Conservation (phyloP, 768 basidiomycete genomes). For the Tremella fuciformis region DNA sequence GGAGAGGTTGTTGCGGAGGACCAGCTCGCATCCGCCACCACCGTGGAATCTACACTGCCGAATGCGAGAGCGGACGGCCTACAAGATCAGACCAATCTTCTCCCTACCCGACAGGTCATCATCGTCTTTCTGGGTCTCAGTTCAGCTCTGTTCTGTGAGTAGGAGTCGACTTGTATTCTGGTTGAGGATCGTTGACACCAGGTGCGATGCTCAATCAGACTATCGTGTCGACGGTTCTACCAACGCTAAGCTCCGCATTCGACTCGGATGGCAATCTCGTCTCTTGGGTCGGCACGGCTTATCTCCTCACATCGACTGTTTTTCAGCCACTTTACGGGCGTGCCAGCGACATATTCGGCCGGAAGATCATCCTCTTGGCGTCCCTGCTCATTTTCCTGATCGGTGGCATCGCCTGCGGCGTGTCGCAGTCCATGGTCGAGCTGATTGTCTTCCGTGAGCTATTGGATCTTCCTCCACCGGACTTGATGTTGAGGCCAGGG, state of each 20-base stretch:
- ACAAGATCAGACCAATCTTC: slow-evolving; percentile 73
- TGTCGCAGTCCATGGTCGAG: slow-evolving; percentile 60
- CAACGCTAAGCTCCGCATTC: no score
- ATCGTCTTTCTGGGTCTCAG: slow-evolving; percentile 64
- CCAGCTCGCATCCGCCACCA: no score
- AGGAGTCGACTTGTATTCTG: no score
- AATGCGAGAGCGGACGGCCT: no score
- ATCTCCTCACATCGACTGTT: slow-evolving; percentile 59
- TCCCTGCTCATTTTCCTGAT: slow-evolving; percentile 64
- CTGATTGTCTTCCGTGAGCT: slow-evolving; percentile 69
- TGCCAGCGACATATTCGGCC: slow-evolving; percentile 33
- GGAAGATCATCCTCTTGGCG: slow-evolving; percentile 54
- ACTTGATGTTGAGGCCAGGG: no score
- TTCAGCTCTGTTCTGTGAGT: slow-evolving; percentile 63
- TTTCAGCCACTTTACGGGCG: slow-evolving; percentile 16
- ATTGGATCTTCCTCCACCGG: no score
- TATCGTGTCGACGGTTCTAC: no score
- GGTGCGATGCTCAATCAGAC: no score
- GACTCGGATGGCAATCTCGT: no score
- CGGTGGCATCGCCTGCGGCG: slow-evolving; percentile 65
- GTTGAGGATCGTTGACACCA: no score
- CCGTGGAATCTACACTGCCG: no score
- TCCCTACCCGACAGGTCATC: slow-evolving; percentile 65
- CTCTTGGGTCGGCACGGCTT: slow-evolving; percentile 72
- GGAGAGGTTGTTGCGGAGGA: no score